Base-by-base conservation (phyloP, 1,284 basidiomycete genomes). In the Trametes sp. region DNA sequence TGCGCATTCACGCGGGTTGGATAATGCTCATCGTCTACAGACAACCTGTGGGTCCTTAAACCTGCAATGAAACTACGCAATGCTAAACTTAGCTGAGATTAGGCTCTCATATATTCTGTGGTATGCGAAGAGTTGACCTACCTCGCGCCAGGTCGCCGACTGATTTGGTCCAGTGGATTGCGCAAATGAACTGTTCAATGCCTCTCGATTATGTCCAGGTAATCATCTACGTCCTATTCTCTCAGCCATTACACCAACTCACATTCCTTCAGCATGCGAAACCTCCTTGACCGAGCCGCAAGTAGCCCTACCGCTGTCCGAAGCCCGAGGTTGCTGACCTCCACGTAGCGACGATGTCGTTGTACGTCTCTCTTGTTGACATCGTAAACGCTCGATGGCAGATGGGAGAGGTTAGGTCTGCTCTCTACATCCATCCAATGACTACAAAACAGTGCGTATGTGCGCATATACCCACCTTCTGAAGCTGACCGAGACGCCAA, bases 41-140 rank as follows among this genome's bases (percentile, higher is more conserved):
- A 76, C 74, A 16, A 77, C 75, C n/a, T 78, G 77, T 79, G 64
- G 54, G 74, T 66, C 16, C 1, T 42, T 54, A n/a, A n/a, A n/a
- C n/a, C n/a, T n/a, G n/a, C n/a, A n/a, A n/a, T n/a, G n/a, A n/a
- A n/a, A n/a, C n/a, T n/a, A n/a, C n/a, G n/a, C 0, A n/a, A 2
- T 36, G 29, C 16, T n/a, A 26, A 31, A 31, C 13, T 14, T 33
- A 4, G 49, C 48, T 5, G 33, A 16, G 4, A 46, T 56, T 24
- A 85, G 90, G 89, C 75, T 92, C 90, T 62, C 92, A 93, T 79
- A 92, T 94, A 74, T 93, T 94, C 74, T 93, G 92, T 73, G 81
- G 91, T 90, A 76, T 69, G 84, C 74, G 35, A 35, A 36, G 10
- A 53, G 35, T 49, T 24, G 16, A 16, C 6, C 5, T n/a, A 19